Evolutionary conservation across 371 early-diverging fungal species (phyloP), one percentile per base, ranked within the genome.

Genomic region (Vairimorpha necatrix): DNA sequence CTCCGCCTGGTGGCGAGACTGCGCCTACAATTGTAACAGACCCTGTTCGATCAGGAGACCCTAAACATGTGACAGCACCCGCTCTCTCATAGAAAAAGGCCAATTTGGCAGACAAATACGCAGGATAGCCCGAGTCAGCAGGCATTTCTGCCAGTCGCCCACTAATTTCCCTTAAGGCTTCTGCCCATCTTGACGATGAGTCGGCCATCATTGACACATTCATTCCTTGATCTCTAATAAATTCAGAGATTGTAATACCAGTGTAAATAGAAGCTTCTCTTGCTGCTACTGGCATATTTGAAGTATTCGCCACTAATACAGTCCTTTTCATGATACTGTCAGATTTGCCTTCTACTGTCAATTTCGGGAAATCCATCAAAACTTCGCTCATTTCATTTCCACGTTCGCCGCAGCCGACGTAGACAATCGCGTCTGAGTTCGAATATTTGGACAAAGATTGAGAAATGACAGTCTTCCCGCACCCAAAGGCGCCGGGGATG

Each of bases 381-480:
- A 99, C 98, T 88, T 99, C 99, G 82, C 97, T 96, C 99, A 99
- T 99, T 84, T 99, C 99, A 79, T 99, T 98, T 74, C 99, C 99
- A 84, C 99, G 91, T 87, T 99, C 99, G 79, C 98, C 99, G 77
- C 91, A 94, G 46, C 99, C 99, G 71, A 98, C 97, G 85, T 99
- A 99, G 69, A 99, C 92, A 86, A 99, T 98, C 69, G 95, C 89
- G 85, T 99, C 98, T 58, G 96, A 96, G 89, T 99, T 99, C 79
- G 96, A 96, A 87, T 96, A 99, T 86, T 99, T 99, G 70, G 97
- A 96, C 73, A 99, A 87, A 1, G 96, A 92, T 86, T 99, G 99
- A 2, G 98, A 97, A 86, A 99, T 99, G 73, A 99, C 99, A 65
- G 99, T 99, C 88, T 99, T 99, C 67, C 99, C 99, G 87, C 99